These are phyloP conservation scores for Dactylorhiza incarnata DNA, from an alignment of 106 monocot species.

Conservation along the genomic window DNA sequence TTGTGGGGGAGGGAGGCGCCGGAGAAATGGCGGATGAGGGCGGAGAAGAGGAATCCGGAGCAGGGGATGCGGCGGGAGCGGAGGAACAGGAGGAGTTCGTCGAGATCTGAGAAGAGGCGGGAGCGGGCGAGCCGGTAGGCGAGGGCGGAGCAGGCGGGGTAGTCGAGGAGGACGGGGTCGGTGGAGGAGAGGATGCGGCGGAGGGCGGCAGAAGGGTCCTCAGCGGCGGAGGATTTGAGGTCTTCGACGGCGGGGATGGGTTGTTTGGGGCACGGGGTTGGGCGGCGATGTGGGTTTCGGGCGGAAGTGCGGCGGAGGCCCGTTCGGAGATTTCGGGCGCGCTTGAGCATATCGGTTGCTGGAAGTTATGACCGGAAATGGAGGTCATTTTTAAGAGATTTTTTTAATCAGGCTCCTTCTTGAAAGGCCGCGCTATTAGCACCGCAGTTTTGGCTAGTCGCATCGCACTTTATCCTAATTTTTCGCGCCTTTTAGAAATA, in stretches of 20 bases:
- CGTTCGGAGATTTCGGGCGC: slow-evolving; percentile 1
- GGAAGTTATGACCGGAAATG: no score
- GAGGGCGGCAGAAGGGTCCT: slow-evolving; percentile 27
- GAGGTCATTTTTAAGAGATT: no score
- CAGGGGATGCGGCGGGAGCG: slow-evolving; percentile 36
- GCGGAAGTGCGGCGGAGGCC: slow-evolving; percentile 9
- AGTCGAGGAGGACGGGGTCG: slow-evolving; percentile 18
- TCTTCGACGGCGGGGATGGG: slow-evolving; percentile 22
- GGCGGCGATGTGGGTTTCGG: background rate
- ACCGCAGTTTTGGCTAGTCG: no score
- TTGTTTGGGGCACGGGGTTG: background rate
- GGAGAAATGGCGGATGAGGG: slow-evolving; percentile 56
- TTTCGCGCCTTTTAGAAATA: no score
- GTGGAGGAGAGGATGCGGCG: slow-evolving; percentile 26
- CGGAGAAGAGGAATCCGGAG: slow-evolving; percentile 41
- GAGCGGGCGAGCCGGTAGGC: slow-evolving; percentile 58
- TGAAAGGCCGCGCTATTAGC: no score
- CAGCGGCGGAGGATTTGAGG: slow-evolving; percentile 33
- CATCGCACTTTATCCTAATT: no score
- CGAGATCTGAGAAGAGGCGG: slow-evolving; percentile 38
- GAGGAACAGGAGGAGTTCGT: slow-evolving; percentile 47
- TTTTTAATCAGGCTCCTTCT: no score
- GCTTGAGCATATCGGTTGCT: background rate
- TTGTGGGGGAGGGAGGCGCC: slow-evolving; percentile 37
- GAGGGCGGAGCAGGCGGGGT: slow-evolving; percentile 37